phyloP scores from a whole-genome alignment of 2,329 filamentous ascomycete genomes.

The Neofusicoccum kwambonambiense region DNA sequence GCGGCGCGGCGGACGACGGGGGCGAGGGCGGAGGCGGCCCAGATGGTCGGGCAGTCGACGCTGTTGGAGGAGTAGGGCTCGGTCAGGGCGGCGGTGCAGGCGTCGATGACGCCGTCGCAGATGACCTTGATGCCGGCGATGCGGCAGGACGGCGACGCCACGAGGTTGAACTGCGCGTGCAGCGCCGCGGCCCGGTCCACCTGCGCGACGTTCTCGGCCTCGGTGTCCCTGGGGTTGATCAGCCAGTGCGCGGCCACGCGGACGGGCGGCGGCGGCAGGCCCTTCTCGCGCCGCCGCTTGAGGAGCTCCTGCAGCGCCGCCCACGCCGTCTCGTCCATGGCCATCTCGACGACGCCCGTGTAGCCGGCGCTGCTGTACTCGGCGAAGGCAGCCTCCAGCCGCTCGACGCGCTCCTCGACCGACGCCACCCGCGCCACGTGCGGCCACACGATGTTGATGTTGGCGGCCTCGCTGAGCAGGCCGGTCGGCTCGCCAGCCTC shows the following conservation, averaged over 20 bases:
- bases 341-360: slow-evolving; percentile 59
- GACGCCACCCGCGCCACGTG: slow-evolving; percentile 50
- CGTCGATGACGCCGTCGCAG: slow-evolving; percentile 64
- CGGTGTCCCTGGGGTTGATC: slow-evolving; percentile 47
- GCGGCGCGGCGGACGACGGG: slow-evolving; percentile 57
- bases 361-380: slow-evolving; percentile 54
- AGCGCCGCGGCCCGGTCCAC: slow-evolving; percentile 54
- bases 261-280: slow-evolving; percentile 38
- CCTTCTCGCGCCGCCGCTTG: slow-evolving; percentile 22
- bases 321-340: slow-evolving; percentile 58
- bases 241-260: slow-evolving; percentile 59
- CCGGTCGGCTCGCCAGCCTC: slow-evolving; percentile 49
- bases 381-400: slow-evolving; percentile 47
- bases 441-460: slow-evolving; percentile 56
- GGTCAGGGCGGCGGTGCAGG: slow-evolving; percentile 61
- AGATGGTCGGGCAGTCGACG: slow-evolving; percentile 50
- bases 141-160: slow-evolving; percentile 48
- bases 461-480: slow-evolving; percentile 55
- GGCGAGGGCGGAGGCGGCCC: slow-evolving; percentile 53
- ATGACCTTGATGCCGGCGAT: slow-evolving; percentile 65
- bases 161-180: slow-evolving; percentile 43
- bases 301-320: slow-evolving; percentile 42
- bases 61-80: slow-evolving; percentile 57
- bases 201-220: slow-evolving; percentile 48
- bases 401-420: slow-evolving; percentile 49